These are phyloP conservation scores for Coriaria nepalensis DNA, from an alignment of 306 rosid species.

Conservation along the genomic window DNA sequence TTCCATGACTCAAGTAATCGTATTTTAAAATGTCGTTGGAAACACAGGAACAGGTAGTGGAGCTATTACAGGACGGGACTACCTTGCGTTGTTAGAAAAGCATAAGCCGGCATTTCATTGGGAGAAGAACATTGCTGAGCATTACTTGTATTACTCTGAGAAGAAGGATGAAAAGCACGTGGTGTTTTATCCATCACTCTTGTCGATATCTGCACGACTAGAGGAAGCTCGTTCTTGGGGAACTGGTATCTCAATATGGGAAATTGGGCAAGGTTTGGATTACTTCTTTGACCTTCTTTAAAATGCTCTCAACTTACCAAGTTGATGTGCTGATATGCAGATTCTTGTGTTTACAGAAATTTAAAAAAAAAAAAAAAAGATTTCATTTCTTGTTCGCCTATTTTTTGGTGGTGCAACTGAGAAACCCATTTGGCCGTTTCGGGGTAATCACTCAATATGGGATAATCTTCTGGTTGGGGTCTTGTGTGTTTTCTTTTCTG, in stretches of 20 bases:
- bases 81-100: constrained; percentile 61
- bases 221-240: constrained; percentile 82
- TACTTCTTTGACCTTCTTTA: constrained; percentile 68
- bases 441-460: too few relatives aligned
- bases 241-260: constrained; percentile 91
- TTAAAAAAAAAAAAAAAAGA: too few relatives aligned
- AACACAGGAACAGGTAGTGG: constrained; percentile 52
- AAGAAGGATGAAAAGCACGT: constrained; percentile 42
- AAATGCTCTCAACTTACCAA: neutral
- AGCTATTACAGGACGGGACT: constrained; percentile 70
- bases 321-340: neutral
- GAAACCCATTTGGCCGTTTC: too few relatives aligned
- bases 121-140: constrained; percentile 80
- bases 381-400: too few relatives aligned
- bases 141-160: constrained; percentile 52
- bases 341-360: too few relatives aligned
- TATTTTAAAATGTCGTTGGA: constrained; percentile 10
- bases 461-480: too few relatives aligned
- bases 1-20: too few relatives aligned
- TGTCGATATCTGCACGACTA: constrained; percentile 66
- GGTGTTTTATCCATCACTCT: constrained; percentile 73
- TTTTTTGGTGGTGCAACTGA: too few relatives aligned
- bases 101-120: constrained; percentile 62
- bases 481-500: too few relatives aligned
- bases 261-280: constrained; percentile 98